These are phyloP conservation scores for Nepenthes alata DNA, from an alignment of 179 eudicot genomes.

Conservation along the genomic window DNA sequence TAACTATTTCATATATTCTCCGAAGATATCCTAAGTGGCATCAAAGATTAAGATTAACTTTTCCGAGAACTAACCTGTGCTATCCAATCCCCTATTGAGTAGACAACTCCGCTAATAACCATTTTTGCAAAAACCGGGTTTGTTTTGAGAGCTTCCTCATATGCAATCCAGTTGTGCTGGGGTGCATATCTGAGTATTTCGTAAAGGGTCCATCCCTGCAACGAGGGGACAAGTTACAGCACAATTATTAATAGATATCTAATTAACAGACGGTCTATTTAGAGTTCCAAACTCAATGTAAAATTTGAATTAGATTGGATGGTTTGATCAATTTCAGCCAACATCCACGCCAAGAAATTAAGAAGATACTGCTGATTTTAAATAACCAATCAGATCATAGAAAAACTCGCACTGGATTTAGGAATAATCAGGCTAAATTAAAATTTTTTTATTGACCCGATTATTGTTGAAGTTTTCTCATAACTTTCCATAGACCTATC, in stretches of 20 bases:
- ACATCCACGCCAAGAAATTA: too few species aligned
- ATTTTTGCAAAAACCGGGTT: constrained; percentile 89
- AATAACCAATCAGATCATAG: too few species aligned
- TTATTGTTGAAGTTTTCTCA: too few species aligned
- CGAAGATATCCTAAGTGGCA: background rate
- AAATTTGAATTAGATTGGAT: too few species aligned
- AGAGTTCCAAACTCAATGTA: background rate
- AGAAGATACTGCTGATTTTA: too few species aligned
- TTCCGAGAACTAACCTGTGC: constrained; percentile 61
- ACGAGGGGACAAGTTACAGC: constrained; percentile 5
- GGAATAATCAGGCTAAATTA: too few species aligned
- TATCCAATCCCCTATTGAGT: constrained; percentile 98
- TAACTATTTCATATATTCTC: too few species aligned
- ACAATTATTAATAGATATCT: background rate
- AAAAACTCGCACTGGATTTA: too few species aligned
- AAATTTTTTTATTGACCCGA: too few species aligned
- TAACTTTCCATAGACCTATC: too few species aligned
- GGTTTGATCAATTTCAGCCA: too few species aligned
- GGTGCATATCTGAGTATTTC: constrained; percentile 95
- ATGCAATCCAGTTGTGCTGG: constrained; percentile 86
- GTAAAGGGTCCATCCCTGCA: constrained; percentile 85
- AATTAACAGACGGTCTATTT: background rate
- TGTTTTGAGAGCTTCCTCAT: constrained; percentile 76
- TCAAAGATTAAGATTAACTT: background rate
- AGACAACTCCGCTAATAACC: constrained; percentile 95